Conservation (phyloP, 2,329 filamentous ascomycete species). For the Penicillium palitans region DNA sequence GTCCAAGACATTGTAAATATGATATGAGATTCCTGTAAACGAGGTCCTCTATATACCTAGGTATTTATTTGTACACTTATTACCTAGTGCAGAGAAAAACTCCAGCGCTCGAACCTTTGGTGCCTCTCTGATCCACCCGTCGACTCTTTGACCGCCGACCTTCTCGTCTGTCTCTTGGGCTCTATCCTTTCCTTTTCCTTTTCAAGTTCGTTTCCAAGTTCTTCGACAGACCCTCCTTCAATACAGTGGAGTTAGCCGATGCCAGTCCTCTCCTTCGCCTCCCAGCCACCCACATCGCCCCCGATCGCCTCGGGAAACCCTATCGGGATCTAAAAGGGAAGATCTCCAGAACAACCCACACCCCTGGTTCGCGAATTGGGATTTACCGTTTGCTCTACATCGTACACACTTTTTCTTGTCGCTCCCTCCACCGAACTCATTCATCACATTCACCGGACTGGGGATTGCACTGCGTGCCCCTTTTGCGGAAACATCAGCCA, state of each 20-base stretch:
- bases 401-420: neutral
- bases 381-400: neutral
- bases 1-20: neutral
- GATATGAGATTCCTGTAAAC: neutral
- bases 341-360: neutral
- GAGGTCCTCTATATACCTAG: neutral
- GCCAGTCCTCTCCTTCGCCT: constrained; percentile 1
- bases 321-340: neutral
- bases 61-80: neutral
- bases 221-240: neutral
- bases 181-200: neutral
- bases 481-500: constrained; percentile 15
- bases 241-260: neutral
- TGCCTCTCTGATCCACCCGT: constrained; percentile 16
- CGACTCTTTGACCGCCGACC: constrained; percentile 10
- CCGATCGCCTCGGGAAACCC: constrained; percentile 6
- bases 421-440: neutral
- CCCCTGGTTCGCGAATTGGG: constrained; percentile 8
- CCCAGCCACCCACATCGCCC: neutral
- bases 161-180: neutral
- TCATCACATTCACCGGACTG: neutral
- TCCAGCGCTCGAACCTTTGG: neutral
- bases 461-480: neutral
- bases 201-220: neutral
- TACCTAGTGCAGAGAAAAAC: neutral